A percentile compares a stretch with the other conserved stretches of the same genome.
phyloP scores from a whole-genome alignment of 1,139 yeast species.

The Suhomyces ambrosiae region DNA sequence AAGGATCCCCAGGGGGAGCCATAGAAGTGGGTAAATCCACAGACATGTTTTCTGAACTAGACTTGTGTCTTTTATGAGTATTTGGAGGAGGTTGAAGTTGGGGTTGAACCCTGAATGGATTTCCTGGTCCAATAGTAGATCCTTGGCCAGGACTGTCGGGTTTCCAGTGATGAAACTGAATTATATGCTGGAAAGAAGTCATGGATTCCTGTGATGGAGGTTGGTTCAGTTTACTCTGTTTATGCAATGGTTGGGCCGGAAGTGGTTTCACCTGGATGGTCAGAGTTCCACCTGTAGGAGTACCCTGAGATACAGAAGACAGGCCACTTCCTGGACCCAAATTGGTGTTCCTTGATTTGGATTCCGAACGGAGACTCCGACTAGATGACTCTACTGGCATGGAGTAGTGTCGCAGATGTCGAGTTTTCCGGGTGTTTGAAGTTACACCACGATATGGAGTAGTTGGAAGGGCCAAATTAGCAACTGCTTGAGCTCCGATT shows the following conservation, averaged over 20 bases:
- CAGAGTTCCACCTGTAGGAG: constrained; percentile 28
- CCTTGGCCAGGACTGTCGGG: constrained; percentile 38
- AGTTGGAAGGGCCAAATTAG: constrained; percentile 47
- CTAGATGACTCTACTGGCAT: constrained; percentile 37
- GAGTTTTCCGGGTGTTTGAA: constrained; percentile 23
- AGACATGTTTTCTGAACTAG: constrained; percentile 19
- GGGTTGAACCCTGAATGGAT: constrained; percentile 15
- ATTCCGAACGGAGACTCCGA: constrained; percentile 6
- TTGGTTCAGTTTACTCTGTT: constrained; percentile 34
- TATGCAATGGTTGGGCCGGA: constrained; percentile 49
- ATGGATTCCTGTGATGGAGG: constrained; percentile 52
- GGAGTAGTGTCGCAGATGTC: constrained; percentile 47
- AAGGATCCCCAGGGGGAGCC: constrained; percentile 3
- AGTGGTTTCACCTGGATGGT: constrained; percentile 49
- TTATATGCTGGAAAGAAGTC: constrained; percentile 55
- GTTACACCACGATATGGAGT: constrained; percentile 27
- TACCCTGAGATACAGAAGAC: constrained; percentile 16
- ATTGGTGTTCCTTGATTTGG: constrained; percentile 6
- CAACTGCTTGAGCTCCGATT: constrained; percentile 72
- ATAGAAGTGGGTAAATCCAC: constrained; percentile 16
- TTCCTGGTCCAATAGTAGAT: constrained; percentile 15
- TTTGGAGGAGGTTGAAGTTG: constrained; percentile 13
- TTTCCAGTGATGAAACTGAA: constrained; percentile 57
- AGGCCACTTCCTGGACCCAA: constrained; percentile 21
- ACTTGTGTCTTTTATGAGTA: constrained; percentile 26